Percentiles rank a stretch among this genome's conserved stretches.
These are phyloP conservation scores for Aspergillus candidus DNA, from an alignment of 2,329 filamentous ascomycete species.

Conservation along the genomic window DNA sequence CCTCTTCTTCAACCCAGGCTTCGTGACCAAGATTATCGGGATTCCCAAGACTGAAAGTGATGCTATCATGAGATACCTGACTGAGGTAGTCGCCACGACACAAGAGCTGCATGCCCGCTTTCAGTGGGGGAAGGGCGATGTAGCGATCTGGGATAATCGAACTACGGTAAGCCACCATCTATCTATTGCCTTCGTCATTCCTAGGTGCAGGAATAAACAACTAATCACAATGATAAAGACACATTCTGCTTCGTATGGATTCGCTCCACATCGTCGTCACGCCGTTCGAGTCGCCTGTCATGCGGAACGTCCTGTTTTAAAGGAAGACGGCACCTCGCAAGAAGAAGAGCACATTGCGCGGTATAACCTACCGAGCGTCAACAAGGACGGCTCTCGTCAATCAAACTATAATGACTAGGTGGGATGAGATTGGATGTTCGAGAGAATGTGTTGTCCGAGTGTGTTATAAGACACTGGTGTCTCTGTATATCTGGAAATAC, in stretches of 20 bases:
- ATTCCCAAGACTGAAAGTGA: conserved; percentile 53
- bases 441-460: conserved; percentile 1
- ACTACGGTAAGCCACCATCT: conserved; percentile 38
- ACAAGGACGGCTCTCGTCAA: conserved; percentile 51
- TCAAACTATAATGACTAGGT: conserved; percentile 54
- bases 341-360: conserved; percentile 47
- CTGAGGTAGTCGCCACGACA: conserved; percentile 50
- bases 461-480: conserved; percentile 1
- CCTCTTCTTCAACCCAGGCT: conserved; percentile 55
- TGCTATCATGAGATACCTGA: conserved; percentile 47
- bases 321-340: conserved; percentile 44
- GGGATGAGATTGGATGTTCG: conserved; percentile 14
- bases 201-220: background rate
- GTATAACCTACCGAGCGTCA: conserved; percentile 46
- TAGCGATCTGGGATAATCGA: conserved; percentile 65
- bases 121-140: conserved; percentile 58
- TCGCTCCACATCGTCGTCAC: conserved; percentile 52
- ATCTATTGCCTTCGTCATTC: background rate
- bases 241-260: conserved; percentile 52
- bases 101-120: conserved; percentile 66
- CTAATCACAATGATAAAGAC: conserved; percentile 32
- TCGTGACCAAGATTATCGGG: conserved; percentile 54
- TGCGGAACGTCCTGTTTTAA: conserved; percentile 44
- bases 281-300: conserved; percentile 46
- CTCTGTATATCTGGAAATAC: conserved; percentile 1